Percentiles rank a stretch among this genome's conserved stretches.
phyloP scores from a whole-genome alignment of 1,284 basidiomycete genomes.

The Apiotrichum domesticum region DNA sequence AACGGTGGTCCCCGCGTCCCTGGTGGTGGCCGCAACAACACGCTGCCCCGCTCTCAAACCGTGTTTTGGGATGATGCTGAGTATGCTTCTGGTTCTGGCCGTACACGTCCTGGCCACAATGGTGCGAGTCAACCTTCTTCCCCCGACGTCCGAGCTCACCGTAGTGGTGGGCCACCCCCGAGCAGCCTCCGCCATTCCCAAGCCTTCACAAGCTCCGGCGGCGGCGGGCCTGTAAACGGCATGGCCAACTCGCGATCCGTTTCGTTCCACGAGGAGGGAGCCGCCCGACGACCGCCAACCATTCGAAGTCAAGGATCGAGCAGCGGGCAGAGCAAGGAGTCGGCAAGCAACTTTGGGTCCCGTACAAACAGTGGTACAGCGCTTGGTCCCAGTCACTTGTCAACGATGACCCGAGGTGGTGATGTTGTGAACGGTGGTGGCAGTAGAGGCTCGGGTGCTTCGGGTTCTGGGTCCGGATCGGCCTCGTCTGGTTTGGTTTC shows the following conservation, averaged over 20 bases:
- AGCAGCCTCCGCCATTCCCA: constrained; percentile 19
- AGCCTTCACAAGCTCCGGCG: constrained; percentile 12
- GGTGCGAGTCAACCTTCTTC: constrained; percentile 3
- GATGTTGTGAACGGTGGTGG: not conserved
- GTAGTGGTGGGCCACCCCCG: constrained; percentile 7
- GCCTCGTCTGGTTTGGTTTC: constrained; percentile 5
- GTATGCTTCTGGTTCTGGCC: constrained; percentile 17
- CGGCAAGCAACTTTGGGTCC: constrained; percentile 6
- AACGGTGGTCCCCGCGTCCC: constrained; percentile 14
- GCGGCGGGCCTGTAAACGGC: constrained; percentile 21
- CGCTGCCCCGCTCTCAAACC: constrained; percentile 31
- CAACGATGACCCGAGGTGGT: not conserved
- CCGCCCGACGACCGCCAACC: constrained; percentile 21
- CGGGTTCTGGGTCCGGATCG: constrained; percentile 13
- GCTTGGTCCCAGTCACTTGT: constrained; percentile 7
- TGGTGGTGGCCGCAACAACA: constrained; percentile 4
- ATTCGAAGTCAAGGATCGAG: constrained; percentile 13
- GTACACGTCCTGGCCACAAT: not conserved
- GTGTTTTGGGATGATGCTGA: constrained; percentile 44
- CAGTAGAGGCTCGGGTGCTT: constrained; percentile 3
- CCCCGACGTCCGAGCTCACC: constrained; percentile 1
- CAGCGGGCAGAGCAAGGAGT: constrained; percentile 12
- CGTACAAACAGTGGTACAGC: constrained; percentile 14
- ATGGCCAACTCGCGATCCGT: constrained; percentile 13
- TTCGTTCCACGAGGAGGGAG: constrained; percentile 21